These are phyloP conservation scores for Tricholoma saponaceum DNA, from an alignment of 768 basidiomycete genomes.

Conservation along the genomic window DNA sequence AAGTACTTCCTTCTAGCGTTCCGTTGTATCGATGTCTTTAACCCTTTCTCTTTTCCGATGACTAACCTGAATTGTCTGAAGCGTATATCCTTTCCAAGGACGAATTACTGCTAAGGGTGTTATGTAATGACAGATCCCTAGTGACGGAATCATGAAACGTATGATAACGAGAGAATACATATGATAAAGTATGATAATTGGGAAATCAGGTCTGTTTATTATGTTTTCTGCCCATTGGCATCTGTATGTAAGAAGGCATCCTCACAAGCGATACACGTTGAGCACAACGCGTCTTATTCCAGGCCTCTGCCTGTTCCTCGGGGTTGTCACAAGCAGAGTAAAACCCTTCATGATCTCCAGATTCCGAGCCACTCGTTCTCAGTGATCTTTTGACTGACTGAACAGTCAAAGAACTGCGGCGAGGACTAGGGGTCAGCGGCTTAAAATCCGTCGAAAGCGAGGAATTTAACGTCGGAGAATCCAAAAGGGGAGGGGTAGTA, in stretches of 20 bases:
- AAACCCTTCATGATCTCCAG: constrained; percentile 39
- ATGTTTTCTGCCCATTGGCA: constrained; percentile 21
- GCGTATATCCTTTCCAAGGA: too few relatives aligned
- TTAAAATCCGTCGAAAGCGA: constrained; percentile 19
- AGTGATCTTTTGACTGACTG: constrained; percentile 7
- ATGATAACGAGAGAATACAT: background rate
- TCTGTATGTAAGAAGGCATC: constrained; percentile 52
- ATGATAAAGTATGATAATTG: constrained; percentile 4
- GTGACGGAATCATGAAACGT: background rate
- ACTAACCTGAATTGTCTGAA: too few relatives aligned
- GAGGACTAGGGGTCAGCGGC: constrained; percentile 1
- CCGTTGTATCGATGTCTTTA: too few relatives aligned
- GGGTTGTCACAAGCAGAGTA: constrained; percentile 41
- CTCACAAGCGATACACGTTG: constrained; percentile 81
- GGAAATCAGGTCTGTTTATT: background rate
- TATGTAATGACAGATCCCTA: constrained; percentile 16
- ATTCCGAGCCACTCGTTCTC: constrained; percentile 13
- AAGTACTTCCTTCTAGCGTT: background rate
- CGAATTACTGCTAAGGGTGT: background rate
- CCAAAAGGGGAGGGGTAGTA: constrained; percentile 26
- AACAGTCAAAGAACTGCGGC: background rate
- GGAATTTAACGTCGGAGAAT: constrained; percentile 34
- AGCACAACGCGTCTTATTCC: constrained; percentile 81
- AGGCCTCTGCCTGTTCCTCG: constrained; percentile 80
- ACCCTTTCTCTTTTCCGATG: too few relatives aligned